A percentile compares a stretch with the other conserved stretches of the same genome.
phyloP scores from a whole-genome alignment of 371 early-diverging fungal genomes.

The Mucor lusitanicus region DNA sequence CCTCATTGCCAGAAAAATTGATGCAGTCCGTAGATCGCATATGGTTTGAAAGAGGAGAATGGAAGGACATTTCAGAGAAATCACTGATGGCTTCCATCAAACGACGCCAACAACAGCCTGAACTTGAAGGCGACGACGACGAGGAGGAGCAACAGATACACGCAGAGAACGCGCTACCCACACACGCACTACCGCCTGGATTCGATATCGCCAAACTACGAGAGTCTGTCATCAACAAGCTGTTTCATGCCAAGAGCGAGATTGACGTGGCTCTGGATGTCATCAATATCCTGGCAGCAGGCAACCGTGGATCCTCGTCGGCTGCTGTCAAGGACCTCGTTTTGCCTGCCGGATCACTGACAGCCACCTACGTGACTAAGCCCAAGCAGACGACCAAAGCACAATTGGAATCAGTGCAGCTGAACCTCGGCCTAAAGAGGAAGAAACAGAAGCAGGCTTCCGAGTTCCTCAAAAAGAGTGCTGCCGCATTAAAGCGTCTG shows the following conservation, averaged over 20 bases:
- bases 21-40: slow-evolving; percentile 61
- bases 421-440: slow-evolving; percentile 71
- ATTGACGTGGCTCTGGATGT: slow-evolving; percentile 75
- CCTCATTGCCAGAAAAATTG: slow-evolving; percentile 52
- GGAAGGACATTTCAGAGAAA: slow-evolving; percentile 54
- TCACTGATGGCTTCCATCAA: slow-evolving; percentile 31
- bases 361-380: slow-evolving; percentile 58
- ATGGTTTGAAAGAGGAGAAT: slow-evolving; percentile 57
- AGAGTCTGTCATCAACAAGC: slow-evolving; percentile 46
- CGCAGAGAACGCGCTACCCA: slow-evolving; percentile 4
- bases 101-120: slow-evolving; percentile 12
- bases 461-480: slow-evolving; percentile 56
- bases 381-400: slow-evolving; percentile 47
- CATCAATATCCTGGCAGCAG: slow-evolving; percentile 66
- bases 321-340: slow-evolving; percentile 34
- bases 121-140: background rate
- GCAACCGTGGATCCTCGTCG: slow-evolving; percentile 35
- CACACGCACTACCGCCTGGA: slow-evolving; percentile 15
- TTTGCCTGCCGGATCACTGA: slow-evolving; percentile 56
- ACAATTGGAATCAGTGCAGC: slow-evolving; percentile 57
- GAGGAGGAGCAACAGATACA: slow-evolving; percentile 3
- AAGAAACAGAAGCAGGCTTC: slow-evolving; percentile 66
- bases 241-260: slow-evolving; percentile 69
- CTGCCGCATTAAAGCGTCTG: slow-evolving; percentile 47
- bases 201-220: slow-evolving; percentile 43